Base-by-base conservation (phyloP, 2,329 filamentous ascomycete genomes). In the Fusarium sp. region DNA sequence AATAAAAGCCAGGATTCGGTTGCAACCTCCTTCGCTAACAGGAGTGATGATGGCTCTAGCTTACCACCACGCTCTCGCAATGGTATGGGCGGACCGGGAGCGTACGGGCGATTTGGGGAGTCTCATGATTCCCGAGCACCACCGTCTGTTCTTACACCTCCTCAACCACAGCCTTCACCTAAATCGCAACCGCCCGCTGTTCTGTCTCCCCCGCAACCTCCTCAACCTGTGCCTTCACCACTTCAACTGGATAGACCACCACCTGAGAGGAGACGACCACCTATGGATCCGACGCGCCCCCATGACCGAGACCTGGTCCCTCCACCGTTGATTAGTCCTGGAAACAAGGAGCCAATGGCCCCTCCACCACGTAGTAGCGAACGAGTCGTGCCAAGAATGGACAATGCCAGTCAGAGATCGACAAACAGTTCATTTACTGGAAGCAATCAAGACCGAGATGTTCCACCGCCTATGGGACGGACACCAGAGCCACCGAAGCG, bases 221-320 rank as follows among this genome's bases (percentile, higher is more conserved):
- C 75, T 33, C 68, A 76, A 17, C 73, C 77, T 15, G 59, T 70
- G 7, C 67, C 67, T 22, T 65, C 67, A 36, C 67, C 67, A 28
- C 67, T 70, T 65, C 76, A 74, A 40, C 51, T 65, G 9, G 84
- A 84, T 36, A 80, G 85, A 22, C 82, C 82, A 34, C 84, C 87
- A 2, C 90, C 90, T 1, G 89, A 91, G 70, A 83, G 90, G 65
- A 89, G 85, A 76, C 82, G 90, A 49, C 90, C 90, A 3, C 88
- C 89, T 1, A 91, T 92, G 88, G 87, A 90, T 62, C 84, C 86
- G 9, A 78, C 85, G 8, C 81, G 87, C 33, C 86, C 86, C 9
- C 81, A 84, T 50, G 84, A 89, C 67, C 83, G 83, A 47, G 84
- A 87, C 53, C 77, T 89, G 36, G 86, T 89, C 4, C 87, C 87